Evolutionary conservation across 73 alveolate species (phyloP), one percentile per base, ranked within the genome.

Genomic region (Symbiodinium natans): DNA sequence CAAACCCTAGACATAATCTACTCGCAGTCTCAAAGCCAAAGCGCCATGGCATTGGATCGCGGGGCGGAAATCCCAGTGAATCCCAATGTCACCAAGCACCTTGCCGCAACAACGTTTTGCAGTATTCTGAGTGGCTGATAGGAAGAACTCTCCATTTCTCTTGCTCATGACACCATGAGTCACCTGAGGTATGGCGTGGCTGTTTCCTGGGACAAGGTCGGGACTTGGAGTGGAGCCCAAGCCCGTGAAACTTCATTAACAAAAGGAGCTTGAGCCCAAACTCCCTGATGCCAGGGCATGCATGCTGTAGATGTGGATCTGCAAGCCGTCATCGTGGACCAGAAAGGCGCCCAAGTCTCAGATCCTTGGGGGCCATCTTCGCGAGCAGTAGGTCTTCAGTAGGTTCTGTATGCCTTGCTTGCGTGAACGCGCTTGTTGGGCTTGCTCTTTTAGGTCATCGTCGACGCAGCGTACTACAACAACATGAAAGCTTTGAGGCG

Each of bases 391-490:
- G 27, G 27, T 21, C 75, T 56, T 29, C 75, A 56, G 27, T 29
- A 21, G 17, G 75, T 56, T 21, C 17, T 2, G 1, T 56, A 56
- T 56, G 75, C 17, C 17, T 1, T 56, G 31, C 23, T 11, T 29
- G n/a, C 27, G 9, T 10, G 2, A 21, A 29, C 40, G 27, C 31
- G 27, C 84, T 74, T 74, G 36, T 74, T 25, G 84, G 43, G 40
- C n/a, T n/a, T n/a, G n/a, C n/a, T n/a, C n/a, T n/a, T n/a, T n/a
- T n/a, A 86, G 94, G 96, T 90, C 83, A 92, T 92, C 59, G 46
- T 92, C 8, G 98, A 92, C 46, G 98, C 98, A 7, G 98, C 82
- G 9, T 92, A 92, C 83, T 92, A 92, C 98, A 92, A 92, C 92
- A 92, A 92, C 92, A 92, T 92, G 98, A 92, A 92, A 92, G 98